phyloP scores from a whole-genome alignment of 257 asterid genomes.

The Pogostemon cablin region DNA sequence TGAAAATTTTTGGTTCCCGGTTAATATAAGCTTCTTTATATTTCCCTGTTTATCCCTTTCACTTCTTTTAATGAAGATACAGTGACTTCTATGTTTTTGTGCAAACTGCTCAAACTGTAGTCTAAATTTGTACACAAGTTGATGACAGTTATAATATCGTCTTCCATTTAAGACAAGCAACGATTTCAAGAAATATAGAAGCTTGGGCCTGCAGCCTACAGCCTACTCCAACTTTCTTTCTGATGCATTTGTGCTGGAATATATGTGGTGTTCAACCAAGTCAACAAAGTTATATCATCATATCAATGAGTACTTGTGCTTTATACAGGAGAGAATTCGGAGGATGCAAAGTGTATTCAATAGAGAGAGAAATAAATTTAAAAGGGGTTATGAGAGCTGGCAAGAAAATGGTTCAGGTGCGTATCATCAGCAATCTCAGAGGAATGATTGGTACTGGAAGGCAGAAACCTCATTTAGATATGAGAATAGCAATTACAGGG shows the following conservation, averaged over 20 bases:
- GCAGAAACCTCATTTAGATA: slow-evolving; percentile 64
- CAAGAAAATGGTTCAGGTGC: slow-evolving; percentile 61
- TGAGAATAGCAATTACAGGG: slow-evolving; percentile 52
- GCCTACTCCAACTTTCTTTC: not conserved
- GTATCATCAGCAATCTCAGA: slow-evolving; percentile 82
- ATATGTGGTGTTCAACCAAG: slow-evolving; percentile 2
- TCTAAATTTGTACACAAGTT: not conserved
- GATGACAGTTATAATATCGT: not conserved
- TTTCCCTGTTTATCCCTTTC: not conserved
- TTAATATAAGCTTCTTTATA: slow-evolving; percentile 2
- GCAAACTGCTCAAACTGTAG: slow-evolving; percentile 19
- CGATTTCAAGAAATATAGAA: not conserved
- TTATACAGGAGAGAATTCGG: slow-evolving; percentile 79
- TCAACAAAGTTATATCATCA: slow-evolving; percentile 1
- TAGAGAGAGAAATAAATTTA: slow-evolving; percentile 77
- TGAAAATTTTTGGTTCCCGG: slow-evolving; percentile 16
- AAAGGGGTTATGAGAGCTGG: slow-evolving; percentile 84
- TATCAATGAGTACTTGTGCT: slow-evolving; percentile 30
- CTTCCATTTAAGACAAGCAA: not conserved
- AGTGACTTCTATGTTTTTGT: not conserved
- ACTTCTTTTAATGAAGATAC: slow-evolving; percentile 1
- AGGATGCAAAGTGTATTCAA: slow-evolving; percentile 94
- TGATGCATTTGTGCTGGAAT: slow-evolving; percentile 4
- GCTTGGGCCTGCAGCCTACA: not conserved
- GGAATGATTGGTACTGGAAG: slow-evolving; percentile 98